Conservation (phyloP, 2,329 filamentous ascomycete species). For the Catunica adiposa region DNA sequence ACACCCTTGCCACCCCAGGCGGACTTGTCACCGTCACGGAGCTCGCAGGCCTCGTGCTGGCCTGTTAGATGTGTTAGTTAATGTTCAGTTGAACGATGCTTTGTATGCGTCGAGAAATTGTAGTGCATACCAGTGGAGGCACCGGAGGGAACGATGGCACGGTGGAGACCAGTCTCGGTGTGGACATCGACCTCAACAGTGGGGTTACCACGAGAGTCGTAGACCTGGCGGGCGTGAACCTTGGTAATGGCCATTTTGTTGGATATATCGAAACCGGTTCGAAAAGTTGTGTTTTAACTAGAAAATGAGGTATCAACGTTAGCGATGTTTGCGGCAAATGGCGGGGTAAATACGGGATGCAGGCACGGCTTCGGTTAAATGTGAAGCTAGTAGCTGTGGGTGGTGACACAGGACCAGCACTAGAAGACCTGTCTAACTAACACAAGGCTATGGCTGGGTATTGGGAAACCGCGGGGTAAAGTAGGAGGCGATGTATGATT, state of each 20-base stretch:
- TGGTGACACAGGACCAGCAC: neutral
- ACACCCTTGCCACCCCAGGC: constrained; percentile 84
- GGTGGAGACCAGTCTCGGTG: constrained; percentile 83
- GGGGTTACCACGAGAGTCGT: constrained; percentile 96
- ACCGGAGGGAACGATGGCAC: constrained; percentile 84
- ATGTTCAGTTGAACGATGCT: constrained; percentile 17
- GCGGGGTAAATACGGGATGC: neutral
- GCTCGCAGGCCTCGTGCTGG: constrained; percentile 80
- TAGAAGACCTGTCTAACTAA: neutral
- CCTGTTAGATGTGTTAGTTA: constrained; percentile 33
- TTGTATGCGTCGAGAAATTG: constrained; percentile 14
- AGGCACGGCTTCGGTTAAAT: neutral
- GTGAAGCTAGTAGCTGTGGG: neutral
- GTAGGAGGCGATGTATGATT: neutral
- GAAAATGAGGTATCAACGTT: constrained; percentile 4
- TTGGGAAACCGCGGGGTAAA: neutral
- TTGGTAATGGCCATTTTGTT: constrained; percentile 75
- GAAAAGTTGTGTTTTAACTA: constrained; percentile 8
- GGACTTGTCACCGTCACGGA: constrained; percentile 75
- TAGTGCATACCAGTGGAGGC: constrained; percentile 63
- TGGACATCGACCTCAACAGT: constrained; percentile 92
- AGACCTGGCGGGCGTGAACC: constrained; percentile 86
- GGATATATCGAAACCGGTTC: constrained; percentile 12
- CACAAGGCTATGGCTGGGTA: neutral
- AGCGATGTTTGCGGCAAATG: constrained; percentile 11